These are phyloP conservation scores for Saccharomycopsis malanga DNA, from an alignment of 805 yeast species.

Conservation along the genomic window DNA sequence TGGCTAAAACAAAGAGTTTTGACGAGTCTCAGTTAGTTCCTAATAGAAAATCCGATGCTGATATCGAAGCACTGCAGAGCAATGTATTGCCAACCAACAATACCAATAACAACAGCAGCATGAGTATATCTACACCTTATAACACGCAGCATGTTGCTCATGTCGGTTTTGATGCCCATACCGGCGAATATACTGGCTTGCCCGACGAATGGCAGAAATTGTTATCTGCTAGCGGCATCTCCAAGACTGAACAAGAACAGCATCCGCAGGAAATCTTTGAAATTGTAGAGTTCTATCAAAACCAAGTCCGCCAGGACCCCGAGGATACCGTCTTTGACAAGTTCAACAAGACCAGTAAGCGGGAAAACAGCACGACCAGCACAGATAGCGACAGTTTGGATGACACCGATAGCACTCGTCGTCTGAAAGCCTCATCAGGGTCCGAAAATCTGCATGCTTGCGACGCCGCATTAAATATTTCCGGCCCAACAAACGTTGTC, in stretches of 20 bases:
- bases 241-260: conserved; percentile 79
- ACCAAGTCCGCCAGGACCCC: conserved; percentile 32
- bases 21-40: no score
- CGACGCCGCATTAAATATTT: neutral
- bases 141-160: conserved; percentile 88
- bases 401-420: conserved; percentile 4
- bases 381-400: neutral
- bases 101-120: neutral
- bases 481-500: conserved; percentile 16
- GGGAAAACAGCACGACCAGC: neutral
- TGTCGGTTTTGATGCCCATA: conserved; percentile 78
- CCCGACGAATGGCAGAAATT: conserved; percentile 91
- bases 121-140: conserved; percentile 78
- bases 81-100: no score
- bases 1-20: conserved; percentile 1
- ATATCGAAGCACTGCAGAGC: no score
- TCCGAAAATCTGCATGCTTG: conserved; percentile 9
- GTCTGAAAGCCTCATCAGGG: neutral
- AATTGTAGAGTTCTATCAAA: conserved; percentile 79
- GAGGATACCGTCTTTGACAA: conserved; percentile 41
- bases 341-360: conserved; percentile 27
- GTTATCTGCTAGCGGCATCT: conserved; percentile 77
- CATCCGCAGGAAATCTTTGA: conserved; percentile 94
- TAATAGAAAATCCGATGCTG: no score
- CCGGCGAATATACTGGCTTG: conserved; percentile 85